Evolutionary conservation across 106 monocot species (phyloP).

Genomic region (Dioscorea dumetorum): DNA sequence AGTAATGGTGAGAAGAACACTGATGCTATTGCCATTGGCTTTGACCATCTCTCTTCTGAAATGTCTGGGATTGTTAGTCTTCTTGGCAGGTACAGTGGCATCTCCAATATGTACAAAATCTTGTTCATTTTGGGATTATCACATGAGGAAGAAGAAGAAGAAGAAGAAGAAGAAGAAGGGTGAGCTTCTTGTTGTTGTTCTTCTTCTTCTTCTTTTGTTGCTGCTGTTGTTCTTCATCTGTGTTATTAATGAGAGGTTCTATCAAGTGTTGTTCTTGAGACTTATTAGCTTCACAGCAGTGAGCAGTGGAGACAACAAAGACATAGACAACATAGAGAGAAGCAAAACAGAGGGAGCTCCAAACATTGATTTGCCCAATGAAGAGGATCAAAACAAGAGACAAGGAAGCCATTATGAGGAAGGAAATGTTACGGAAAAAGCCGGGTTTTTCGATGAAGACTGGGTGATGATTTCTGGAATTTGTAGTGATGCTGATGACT

Average conservation of each 20-base stretch:
- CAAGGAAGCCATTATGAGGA: too few species aligned
- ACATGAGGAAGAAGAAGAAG: too few species aligned
- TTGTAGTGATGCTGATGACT: too few species aligned
- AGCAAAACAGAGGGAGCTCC: slow-evolving; percentile 28
- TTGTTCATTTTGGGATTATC: neutral
- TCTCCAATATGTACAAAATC: slow-evolving; percentile 16
- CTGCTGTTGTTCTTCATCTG: neutral
- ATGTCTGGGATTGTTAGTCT: slow-evolving; percentile 45
- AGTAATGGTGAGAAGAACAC: slow-evolving; percentile 25
- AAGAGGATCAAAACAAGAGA: slow-evolving; percentile 14
- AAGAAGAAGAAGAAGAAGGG: slow-evolving; percentile 17
- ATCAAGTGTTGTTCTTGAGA: neutral
- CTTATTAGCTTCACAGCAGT: slow-evolving; percentile 19
- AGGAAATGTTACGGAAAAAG: too few species aligned
- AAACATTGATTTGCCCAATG: slow-evolving; percentile 28
- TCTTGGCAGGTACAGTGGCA: slow-evolving; percentile 45
- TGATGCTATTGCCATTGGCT: slow-evolving; percentile 35
- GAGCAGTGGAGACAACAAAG: slow-evolving; percentile 26
- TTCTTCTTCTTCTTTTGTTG: too few species aligned
- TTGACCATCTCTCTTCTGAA: slow-evolving; percentile 40
- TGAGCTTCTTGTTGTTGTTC: neutral
- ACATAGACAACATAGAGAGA: slow-evolving; percentile 57
- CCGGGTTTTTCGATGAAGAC: too few species aligned
- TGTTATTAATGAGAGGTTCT: neutral
- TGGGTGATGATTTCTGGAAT: too few species aligned